A percentile compares a stretch with the other conserved stretches of the same genome.
phyloP scores from a whole-genome alignment of 371 early-diverging fungal species.

The Mucor irregularis region DNA sequence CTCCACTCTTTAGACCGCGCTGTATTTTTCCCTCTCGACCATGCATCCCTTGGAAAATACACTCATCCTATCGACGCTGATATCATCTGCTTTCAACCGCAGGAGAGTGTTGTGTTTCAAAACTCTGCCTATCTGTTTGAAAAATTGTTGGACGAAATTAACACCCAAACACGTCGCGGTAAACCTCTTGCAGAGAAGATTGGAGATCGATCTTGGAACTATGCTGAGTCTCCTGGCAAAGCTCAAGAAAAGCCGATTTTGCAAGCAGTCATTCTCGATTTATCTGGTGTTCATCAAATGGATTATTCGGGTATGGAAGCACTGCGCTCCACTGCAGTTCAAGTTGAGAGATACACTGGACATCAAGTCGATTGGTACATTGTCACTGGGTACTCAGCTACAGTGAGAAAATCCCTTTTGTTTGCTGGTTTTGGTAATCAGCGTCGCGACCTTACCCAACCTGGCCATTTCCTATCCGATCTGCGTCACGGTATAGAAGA shows the following conservation, averaged over 20 bases:
- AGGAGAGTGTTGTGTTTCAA: constrained; percentile 74
- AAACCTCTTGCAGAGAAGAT: constrained; percentile 24
- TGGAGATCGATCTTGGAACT: constrained; percentile 55
- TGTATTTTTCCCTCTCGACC: constrained; percentile 20
- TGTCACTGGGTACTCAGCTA: constrained; percentile 21
- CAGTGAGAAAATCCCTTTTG: constrained; percentile 31
- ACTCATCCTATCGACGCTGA: constrained; percentile 51
- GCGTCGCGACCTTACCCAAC: constrained; percentile 9
- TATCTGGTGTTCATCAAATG: constrained; percentile 75
- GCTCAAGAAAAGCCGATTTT: constrained; percentile 48
- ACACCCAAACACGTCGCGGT: constrained; percentile 35
- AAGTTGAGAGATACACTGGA: constrained; percentile 42
- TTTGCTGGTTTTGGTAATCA: constrained; percentile 44
- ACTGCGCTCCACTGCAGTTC: constrained; percentile 48
- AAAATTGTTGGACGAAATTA: constrained; percentile 45
- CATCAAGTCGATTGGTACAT: constrained; percentile 38
- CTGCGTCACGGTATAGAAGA: constrained; percentile 7
- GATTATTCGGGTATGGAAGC: constrained; percentile 81
- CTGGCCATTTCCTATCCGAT: constrained; percentile 27
- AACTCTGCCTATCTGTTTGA: constrained; percentile 59
- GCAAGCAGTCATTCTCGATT: constrained; percentile 77
- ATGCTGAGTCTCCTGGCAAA: constrained; percentile 21
- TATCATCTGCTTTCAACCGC: constrained; percentile 63
- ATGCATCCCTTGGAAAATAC: constrained; percentile 21
- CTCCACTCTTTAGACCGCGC: not conserved